Evolutionary conservation across 2,329 filamentous ascomycete species (phyloP), one percentile per base, ranked within the genome.

Genomic region (Epicoccum sorghinum): DNA sequence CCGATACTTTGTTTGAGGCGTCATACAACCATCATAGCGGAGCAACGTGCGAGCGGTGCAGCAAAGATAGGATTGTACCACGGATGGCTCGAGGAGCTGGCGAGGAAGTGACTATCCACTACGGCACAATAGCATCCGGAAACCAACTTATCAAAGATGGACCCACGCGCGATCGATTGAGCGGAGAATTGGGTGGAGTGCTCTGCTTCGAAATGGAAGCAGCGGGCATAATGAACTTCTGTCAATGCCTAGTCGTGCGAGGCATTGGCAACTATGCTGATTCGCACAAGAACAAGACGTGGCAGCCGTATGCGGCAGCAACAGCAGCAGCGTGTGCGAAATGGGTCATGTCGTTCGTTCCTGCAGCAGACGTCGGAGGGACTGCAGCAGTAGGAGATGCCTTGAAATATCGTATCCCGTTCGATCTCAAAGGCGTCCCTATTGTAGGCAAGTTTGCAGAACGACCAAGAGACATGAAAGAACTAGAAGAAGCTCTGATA

Each of bases 371-470:
- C n/a, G n/a, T n/a, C n/a, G n/a, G n/a, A n/a, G n/a, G n/a, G n/a
- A n/a, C n/a, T n/a, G n/a, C 22, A 32, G 23, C 22, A 29, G 13
- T 23, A 9, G 14, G 23, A 7, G 8, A 49, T 30, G 30, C 24
- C n/a, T 8, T 5, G 3, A 33, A 10, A 22, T 36, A 42, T 24
- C 27, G 22, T 8, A n/a, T 42, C 14, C 47, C 47, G 3, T 36
- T 36, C 23, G 37, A 22, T 32, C 18, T 49, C 7, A 42, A 49
- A 29, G 46, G 33, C 2, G 30, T 48, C 4, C 46, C 46, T 41
- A 9, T 49, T 18, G 47, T 49, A 29, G 50, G 53, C 5, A 61
- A 55, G 41, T 64, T 62, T 57, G 59, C 48, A 25, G 55, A 60
- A 9, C 53, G 57, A 4, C 41, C 35, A 30, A 27, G n/a, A n/a